A percentile compares a stretch with the other conserved stretches of the same genome.
Conservation (phyloP, 2,329 filamentous ascomycete genomes). For the Curvularia sp. region DNA sequence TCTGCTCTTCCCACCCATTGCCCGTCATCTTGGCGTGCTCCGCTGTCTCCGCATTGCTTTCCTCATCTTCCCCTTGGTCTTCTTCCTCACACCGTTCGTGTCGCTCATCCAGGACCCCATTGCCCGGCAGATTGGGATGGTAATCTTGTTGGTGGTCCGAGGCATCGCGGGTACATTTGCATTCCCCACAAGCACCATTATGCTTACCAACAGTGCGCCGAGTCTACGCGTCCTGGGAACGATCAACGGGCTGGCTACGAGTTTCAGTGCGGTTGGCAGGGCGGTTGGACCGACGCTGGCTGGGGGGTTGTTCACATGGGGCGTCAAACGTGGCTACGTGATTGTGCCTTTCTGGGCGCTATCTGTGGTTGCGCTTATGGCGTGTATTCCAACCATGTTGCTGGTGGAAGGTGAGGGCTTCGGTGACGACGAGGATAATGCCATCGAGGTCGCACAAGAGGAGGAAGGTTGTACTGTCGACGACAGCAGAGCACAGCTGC, state of each 20-base stretch:
- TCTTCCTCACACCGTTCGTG: conserved; percentile 82
- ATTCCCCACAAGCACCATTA: conserved; percentile 88
- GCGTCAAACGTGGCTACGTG: conserved; percentile 76
- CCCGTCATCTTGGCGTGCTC: conserved; percentile 75
- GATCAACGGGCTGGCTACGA: conserved; percentile 88
- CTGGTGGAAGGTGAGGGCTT: conserved; percentile 77
- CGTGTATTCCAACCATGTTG: conserved; percentile 75
- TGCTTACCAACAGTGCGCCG: conserved; percentile 84
- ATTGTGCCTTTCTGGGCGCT: conserved; percentile 84
- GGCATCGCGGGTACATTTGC: conserved; percentile 79
- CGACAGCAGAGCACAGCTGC: not conserved
- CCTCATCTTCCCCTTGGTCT: conserved; percentile 74
- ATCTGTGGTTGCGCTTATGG: conserved; percentile 67
- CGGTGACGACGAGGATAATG: conserved; percentile 50
- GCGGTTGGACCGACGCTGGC: conserved; percentile 78
- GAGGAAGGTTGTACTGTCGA: conserved; percentile 21
- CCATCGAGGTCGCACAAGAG: conserved; percentile 23
- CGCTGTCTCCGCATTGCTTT: conserved; percentile 74
- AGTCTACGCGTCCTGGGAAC: conserved; percentile 82
- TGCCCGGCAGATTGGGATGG: conserved; percentile 66
- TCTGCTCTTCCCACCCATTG: conserved; percentile 79
- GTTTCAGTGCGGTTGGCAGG: conserved; percentile 79
- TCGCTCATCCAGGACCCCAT: conserved; percentile 63
- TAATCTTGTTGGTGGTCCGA: conserved; percentile 75
- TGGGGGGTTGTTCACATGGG: conserved; percentile 76